Evolutionary conservation across 371 early-diverging fungal species (phyloP).

Genomic region (Apophysomyces variabilis): DNA sequence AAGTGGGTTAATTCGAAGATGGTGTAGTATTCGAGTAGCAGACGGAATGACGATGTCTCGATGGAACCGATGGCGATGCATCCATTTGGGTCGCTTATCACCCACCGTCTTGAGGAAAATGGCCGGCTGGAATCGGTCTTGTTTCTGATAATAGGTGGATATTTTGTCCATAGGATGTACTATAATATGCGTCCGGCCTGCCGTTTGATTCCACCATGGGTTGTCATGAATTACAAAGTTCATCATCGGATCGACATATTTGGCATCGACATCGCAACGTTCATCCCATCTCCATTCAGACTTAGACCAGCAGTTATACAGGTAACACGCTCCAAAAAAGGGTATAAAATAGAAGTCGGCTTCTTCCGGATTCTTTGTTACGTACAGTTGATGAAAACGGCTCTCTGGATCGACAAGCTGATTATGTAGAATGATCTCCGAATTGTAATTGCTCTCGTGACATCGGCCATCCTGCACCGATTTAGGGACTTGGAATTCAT

Average conservation of each 20-base stretch:
- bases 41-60: constrained; percentile 62
- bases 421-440: constrained; percentile 47
- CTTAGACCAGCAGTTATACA: constrained; percentile 52
- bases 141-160: constrained; percentile 48
- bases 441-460: constrained; percentile 54
- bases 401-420: constrained; percentile 50
- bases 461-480: constrained; percentile 35
- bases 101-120: constrained; percentile 58
- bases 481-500: constrained; percentile 41
- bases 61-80: constrained; percentile 47
- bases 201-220: constrained; percentile 57
- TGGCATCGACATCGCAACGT: constrained; percentile 52
- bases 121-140: constrained; percentile 50
- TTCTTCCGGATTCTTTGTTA: constrained; percentile 55
- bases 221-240: constrained; percentile 48
- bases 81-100: constrained; percentile 47
- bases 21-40: constrained; percentile 51
- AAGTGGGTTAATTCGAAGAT: constrained; percentile 34
- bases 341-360: constrained; percentile 62
- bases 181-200: constrained; percentile 56
- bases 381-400: constrained; percentile 46
- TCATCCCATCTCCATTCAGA: constrained; percentile 54
- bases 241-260: constrained; percentile 60
- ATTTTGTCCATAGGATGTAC: constrained; percentile 61
- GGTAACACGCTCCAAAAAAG: constrained; percentile 60